A percentile compares a stretch with the other conserved stretches of the same genome.
Conservation (phyloP, 768 basidiomycete genomes). For the Suillus americanus region DNA sequence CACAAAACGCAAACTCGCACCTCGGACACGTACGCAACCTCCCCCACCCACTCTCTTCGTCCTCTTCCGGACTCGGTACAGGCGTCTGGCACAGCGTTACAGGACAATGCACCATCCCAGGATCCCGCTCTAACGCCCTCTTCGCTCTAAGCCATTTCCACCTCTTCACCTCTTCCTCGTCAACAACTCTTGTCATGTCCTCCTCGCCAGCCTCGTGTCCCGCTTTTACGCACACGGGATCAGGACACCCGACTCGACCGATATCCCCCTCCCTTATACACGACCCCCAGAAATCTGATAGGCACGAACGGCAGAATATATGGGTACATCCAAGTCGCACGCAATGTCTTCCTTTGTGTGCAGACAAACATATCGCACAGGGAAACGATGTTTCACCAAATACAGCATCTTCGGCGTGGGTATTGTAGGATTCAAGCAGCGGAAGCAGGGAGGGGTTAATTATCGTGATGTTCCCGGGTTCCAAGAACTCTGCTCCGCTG, state of each 20-base stretch:
- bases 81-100: conserved; percentile 79
- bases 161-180: conserved; percentile 60
- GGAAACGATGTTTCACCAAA: conserved; percentile 68
- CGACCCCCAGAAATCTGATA: conserved; percentile 79
- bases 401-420: conserved; percentile 41
- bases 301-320: conserved; percentile 81
- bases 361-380: conserved; percentile 76
- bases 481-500: conserved; percentile 63
- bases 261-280: conserved; percentile 81
- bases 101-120: conserved; percentile 79
- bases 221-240: conserved; percentile 73
- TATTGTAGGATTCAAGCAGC: conserved; percentile 50
- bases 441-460: conserved; percentile 56
- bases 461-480: conserved; percentile 44
- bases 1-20: conserved; percentile 81
- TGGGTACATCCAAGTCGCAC: conserved; percentile 70
- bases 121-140: conserved; percentile 72
- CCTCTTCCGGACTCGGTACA: conserved; percentile 52
- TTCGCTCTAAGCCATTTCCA: conserved; percentile 83
- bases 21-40: conserved; percentile 67
- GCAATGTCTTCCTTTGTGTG: conserved; percentile 74
- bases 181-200: conserved; percentile 71
- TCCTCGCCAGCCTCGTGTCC: conserved; percentile 60
- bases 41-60: conserved; percentile 66
- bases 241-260: conserved; percentile 75